Conservation (phyloP, 495 filamentous ascomycete species). For the Penicillium lividum region DNA sequence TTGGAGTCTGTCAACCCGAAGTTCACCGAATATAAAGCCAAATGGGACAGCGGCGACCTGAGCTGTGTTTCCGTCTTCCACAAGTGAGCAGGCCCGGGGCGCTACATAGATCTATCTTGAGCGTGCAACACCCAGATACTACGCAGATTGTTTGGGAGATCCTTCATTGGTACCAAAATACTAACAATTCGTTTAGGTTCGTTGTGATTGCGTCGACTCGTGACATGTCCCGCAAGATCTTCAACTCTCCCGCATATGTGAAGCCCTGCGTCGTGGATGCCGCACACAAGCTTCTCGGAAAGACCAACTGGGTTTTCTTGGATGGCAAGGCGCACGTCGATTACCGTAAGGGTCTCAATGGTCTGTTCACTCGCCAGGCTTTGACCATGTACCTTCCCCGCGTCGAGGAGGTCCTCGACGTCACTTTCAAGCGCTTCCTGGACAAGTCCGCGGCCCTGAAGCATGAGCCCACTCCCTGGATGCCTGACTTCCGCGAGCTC, state of each 20-base stretch:
- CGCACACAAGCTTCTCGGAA: constrained; percentile 90
- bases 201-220: constrained; percentile 95
- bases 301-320: constrained; percentile 95
- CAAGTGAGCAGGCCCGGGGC: constrained; percentile 70
- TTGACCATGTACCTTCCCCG: constrained; percentile 87
- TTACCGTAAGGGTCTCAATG: constrained; percentile 94
- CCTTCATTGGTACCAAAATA: background rate
- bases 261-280: constrained; percentile 97
- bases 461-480: constrained; percentile 78
- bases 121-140: background rate
- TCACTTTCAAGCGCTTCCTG: constrained; percentile 79
- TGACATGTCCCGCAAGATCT: constrained; percentile 94
- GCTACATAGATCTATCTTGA: background rate
- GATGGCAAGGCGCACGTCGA: constrained; percentile 95
- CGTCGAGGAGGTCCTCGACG: constrained; percentile 87
- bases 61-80: constrained; percentile 99
- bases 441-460: constrained; percentile 65
- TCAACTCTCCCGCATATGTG: constrained; percentile 90
- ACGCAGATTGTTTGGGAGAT: background rate
- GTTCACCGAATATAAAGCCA: constrained; percentile 84
- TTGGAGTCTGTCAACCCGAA: constrained; percentile 88
- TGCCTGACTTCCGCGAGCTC: constrained; percentile 90
- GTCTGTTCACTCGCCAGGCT: constrained; percentile 88
- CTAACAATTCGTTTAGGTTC: constrained; percentile 60
- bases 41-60: constrained; percentile 87